Evolutionary conservation across 176 grass and related monocot species (phyloP).

Genomic region (Phoenix dactylifera): DNA sequence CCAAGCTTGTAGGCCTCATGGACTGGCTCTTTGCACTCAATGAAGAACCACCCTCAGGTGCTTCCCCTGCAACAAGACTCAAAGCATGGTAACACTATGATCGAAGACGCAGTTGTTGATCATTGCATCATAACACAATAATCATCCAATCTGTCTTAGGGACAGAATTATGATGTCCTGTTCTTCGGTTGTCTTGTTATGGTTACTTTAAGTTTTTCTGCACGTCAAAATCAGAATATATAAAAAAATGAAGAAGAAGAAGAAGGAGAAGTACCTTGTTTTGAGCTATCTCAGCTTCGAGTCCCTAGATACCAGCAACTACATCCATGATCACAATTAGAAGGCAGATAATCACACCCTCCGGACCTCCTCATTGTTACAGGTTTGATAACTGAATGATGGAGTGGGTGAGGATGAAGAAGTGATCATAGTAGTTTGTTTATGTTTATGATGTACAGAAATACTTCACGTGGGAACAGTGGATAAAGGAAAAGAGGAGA

Average conservation of each 20-base stretch:
- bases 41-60: constrained; percentile 47
- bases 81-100: no score
- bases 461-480: constrained; percentile 6
- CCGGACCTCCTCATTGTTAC: constrained; percentile 52
- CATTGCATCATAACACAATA: no score
- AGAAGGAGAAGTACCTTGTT: constrained; percentile 36
- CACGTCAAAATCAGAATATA: no score
- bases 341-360: constrained; percentile 50
- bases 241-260: no score
- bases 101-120: no score
- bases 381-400: constrained; percentile 9
- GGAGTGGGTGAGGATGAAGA: constrained; percentile 18
- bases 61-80: constrained; percentile 28
- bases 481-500: constrained; percentile 33
- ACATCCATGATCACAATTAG: constrained; percentile 69
- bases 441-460: no score
- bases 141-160: no score
- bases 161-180: no score
- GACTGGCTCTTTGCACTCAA: constrained; percentile 82
- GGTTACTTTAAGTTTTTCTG: no score
- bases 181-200: no score
- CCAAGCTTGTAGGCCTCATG: constrained; percentile 71
- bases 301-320: constrained; percentile 59
- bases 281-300: constrained; percentile 66
- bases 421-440: background rate